A percentile compares a stretch with the other conserved stretches of the same genome.
phyloP scores from a whole-genome alignment of 768 basidiomycete genomes.

The Agrocybe praecox region DNA sequence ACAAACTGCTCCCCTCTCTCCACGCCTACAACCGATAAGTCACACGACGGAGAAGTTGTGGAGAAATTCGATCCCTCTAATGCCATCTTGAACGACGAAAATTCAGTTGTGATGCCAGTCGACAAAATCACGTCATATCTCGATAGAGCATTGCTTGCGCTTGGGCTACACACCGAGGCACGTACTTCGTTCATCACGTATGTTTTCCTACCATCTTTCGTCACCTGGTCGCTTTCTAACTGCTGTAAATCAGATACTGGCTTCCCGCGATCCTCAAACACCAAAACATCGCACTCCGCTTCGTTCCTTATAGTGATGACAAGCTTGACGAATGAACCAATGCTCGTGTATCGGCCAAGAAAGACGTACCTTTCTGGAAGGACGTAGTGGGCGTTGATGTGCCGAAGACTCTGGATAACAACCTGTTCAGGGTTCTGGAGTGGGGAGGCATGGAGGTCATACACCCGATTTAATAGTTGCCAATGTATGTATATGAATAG shows the following conservation, averaged over 20 bases:
- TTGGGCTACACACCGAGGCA: constrained; percentile 42
- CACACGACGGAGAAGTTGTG: neutral
- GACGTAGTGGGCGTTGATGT: constrained; percentile 35
- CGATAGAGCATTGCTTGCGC: constrained; percentile 26
- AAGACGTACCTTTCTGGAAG: constrained; percentile 29
- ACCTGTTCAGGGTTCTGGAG: constrained; percentile 42
- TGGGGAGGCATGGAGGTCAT: constrained; percentile 50
- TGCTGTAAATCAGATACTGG: no score
- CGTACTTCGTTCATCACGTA: constrained; percentile 49
- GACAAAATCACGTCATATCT: constrained; percentile 32
- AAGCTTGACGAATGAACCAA: constrained; percentile 27
- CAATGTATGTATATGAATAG: no score
- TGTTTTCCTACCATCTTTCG: neutral
- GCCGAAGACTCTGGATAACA: constrained; percentile 22
- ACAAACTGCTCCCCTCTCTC: no score
- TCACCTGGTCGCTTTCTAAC: neutral
- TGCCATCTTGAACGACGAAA: neutral
- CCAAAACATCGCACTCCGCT: constrained; percentile 43
- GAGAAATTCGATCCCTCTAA: neutral
- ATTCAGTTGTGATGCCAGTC: neutral
- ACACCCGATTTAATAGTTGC: neutral
- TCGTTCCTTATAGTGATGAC: constrained; percentile 38
- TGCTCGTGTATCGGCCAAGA: constrained; percentile 18
- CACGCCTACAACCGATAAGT: neutral
- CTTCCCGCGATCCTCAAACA: constrained; percentile 42